Percentiles rank a stretch among this genome's conserved stretches.
phyloP scores from a whole-genome alignment of 768 basidiomycete species.

The Boletus pseudo-olivaceus region DNA sequence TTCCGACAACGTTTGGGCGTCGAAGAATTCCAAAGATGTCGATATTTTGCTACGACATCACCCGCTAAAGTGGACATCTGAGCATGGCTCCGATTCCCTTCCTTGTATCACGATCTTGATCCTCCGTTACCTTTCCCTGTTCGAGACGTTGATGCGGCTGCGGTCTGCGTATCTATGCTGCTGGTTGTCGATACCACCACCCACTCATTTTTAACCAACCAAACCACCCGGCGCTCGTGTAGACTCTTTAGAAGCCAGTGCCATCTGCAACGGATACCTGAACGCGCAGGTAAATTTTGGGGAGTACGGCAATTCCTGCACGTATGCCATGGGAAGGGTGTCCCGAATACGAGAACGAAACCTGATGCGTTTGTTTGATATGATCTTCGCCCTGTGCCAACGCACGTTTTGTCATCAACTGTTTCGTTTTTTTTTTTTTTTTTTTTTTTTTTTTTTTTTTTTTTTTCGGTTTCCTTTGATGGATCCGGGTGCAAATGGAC shows the following conservation, averaged over 20 bases:
- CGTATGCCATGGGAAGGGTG: slow-evolving; percentile 8
- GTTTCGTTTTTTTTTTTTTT: no score
- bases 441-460: neutral
- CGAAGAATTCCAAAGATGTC: neutral
- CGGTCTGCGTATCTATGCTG: slow-evolving; percentile 2
- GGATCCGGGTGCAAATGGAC: neutral
- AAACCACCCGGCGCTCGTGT: neutral
- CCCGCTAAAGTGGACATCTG: neutral
- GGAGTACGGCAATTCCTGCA: neutral
- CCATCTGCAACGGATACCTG: neutral
- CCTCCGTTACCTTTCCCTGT: slow-evolving; percentile 3
- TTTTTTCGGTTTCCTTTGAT: neutral
- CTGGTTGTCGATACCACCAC: neutral
- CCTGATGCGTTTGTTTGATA: neutral
- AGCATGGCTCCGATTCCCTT: neutral
- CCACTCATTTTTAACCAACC: slow-evolving; percentile 6
- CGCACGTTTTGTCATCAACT: neutral
- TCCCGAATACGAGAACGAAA: neutral
- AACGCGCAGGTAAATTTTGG: slow-evolving; percentile 1
- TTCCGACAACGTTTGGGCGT: slow-evolving; percentile 11
- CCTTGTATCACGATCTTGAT: slow-evolving; percentile 12
- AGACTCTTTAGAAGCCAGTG: neutral
- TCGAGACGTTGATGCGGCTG: neutral
- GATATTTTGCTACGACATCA: neutral
- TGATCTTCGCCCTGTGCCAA: neutral